A percentile compares a stretch with the other conserved stretches of the same genome.
These are phyloP conservation scores for Rhodocollybia butyracea DNA, from an alignment of 768 basidiomycete genomes.

Conservation along the genomic window DNA sequence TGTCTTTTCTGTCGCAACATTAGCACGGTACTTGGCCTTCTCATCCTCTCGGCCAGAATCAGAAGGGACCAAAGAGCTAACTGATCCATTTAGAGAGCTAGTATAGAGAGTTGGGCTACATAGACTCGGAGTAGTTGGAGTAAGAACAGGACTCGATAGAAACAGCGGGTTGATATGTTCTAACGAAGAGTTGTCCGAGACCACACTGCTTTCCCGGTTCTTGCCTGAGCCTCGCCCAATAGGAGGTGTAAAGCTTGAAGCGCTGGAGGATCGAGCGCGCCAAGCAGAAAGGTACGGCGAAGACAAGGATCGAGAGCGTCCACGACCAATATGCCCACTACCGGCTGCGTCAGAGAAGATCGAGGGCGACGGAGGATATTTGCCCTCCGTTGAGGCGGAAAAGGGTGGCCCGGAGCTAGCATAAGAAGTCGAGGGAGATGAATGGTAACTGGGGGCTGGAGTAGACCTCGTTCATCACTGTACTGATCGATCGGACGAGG, in stretches of 20 bases:
- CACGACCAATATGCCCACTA: background rate
- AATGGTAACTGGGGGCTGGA: background rate
- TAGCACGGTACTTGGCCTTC: background rate
- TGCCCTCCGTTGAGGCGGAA: too few species aligned
- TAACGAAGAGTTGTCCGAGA: background rate
- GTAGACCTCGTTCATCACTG: too few species aligned
- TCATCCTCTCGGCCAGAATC: background rate
- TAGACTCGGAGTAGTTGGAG: background rate
- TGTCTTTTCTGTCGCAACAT: background rate
- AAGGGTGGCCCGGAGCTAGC: too few species aligned
- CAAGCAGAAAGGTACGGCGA: too few species aligned
- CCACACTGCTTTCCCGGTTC: background rate
- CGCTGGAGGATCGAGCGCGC: background rate
- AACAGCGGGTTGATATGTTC: background rate
- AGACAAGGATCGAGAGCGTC: background rate
- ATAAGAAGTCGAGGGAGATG: background rate
- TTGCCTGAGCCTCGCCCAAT: background rate
- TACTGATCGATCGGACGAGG: too few species aligned
- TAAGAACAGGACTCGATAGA: background rate
- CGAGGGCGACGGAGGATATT: too few species aligned
- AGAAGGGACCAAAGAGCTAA: background rate
- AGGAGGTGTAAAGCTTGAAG: background rate
- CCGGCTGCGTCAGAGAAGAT: background rate
- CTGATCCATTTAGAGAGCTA: background rate
- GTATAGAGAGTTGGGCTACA: too few species aligned